phyloP scores from a whole-genome alignment of 2,329 filamentous ascomycete species.

The Rutstroemia sydowiana region DNA sequence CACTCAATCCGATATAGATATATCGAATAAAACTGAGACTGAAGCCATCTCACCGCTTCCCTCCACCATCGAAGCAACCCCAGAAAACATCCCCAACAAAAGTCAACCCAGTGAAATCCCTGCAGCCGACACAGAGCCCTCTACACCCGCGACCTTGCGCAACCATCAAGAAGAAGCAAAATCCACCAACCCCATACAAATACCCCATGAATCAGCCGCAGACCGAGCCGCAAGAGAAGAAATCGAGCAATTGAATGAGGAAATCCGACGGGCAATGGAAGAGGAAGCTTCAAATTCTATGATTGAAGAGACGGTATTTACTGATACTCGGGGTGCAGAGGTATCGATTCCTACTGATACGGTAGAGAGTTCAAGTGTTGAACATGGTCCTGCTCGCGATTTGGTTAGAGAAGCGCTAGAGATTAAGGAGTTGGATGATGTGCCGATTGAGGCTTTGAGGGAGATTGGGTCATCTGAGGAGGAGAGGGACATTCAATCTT shows the following conservation, averaged over 20 bases:
- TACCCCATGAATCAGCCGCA: not conserved
- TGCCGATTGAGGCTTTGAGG: too few species aligned
- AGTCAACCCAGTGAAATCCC: too few species aligned
- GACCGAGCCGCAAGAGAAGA: slow-evolving; percentile 5
- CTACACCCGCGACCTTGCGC: not conserved
- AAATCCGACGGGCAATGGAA: slow-evolving; percentile 7
- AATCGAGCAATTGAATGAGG: slow-evolving; percentile 5
- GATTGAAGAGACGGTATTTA: not conserved
- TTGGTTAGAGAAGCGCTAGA: too few species aligned
- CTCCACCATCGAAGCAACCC: too few species aligned
- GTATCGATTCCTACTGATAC: not conserved
- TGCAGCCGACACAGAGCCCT: not conserved
- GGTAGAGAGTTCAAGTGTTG: not conserved
- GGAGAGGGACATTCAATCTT: too few species aligned
- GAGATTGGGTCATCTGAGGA: too few species aligned
- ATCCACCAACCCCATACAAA: not conserved
- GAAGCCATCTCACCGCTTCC: too few species aligned
- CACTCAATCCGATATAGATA: not conserved
- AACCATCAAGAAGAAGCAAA: not conserved
- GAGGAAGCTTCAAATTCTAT: slow-evolving; percentile 1
- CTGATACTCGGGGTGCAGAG: not conserved
- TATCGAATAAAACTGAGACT: too few species aligned
- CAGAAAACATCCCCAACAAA: too few species aligned
- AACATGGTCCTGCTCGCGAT: too few species aligned
- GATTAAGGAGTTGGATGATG: too few species aligned